Evolutionary conservation across 2,329 filamentous ascomycete genomes (phyloP).

Genomic region (Diaporthe amygdali): DNA sequence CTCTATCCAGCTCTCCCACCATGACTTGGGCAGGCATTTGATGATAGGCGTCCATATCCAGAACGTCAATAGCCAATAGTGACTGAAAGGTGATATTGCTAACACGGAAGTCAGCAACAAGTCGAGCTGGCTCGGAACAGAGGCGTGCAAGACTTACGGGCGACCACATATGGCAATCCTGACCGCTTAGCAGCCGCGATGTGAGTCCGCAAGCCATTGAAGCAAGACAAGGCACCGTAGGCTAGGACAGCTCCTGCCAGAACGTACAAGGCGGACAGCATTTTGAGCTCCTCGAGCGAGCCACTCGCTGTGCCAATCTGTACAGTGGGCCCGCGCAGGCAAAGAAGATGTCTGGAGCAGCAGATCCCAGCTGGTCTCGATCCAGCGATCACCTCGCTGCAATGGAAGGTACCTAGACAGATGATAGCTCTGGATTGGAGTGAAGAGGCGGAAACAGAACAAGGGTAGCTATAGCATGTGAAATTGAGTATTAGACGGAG

Average conservation of each 20-base stretch:
- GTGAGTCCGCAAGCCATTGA: conserved; percentile 46
- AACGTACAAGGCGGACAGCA: conserved; percentile 43
- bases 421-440: neutral
- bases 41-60: conserved; percentile 61
- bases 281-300: conserved; percentile 24
- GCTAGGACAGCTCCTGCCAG: conserved; percentile 39
- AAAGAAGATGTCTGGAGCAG: neutral
- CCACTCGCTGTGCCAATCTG: neutral
- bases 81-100: conserved; percentile 57
- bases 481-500: neutral
- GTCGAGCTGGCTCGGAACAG: neutral
- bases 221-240: conserved; percentile 38
- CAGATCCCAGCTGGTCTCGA: neutral
- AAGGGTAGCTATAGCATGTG: neutral
- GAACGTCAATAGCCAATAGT: conserved; percentile 61
- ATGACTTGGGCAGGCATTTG: conserved; percentile 56
- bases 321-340: neutral
- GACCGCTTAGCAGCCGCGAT: conserved; percentile 55
- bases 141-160: conserved; percentile 48
- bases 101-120: conserved; percentile 23
- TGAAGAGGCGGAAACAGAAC: neutral
- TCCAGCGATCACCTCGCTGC: neutral
- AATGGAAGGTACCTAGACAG: neutral
- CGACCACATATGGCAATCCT: conserved; percentile 57
- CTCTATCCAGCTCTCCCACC: conserved; percentile 65